Conservation (phyloP, 495 filamentous ascomycete genomes). For the Tuber aestivum region DNA sequence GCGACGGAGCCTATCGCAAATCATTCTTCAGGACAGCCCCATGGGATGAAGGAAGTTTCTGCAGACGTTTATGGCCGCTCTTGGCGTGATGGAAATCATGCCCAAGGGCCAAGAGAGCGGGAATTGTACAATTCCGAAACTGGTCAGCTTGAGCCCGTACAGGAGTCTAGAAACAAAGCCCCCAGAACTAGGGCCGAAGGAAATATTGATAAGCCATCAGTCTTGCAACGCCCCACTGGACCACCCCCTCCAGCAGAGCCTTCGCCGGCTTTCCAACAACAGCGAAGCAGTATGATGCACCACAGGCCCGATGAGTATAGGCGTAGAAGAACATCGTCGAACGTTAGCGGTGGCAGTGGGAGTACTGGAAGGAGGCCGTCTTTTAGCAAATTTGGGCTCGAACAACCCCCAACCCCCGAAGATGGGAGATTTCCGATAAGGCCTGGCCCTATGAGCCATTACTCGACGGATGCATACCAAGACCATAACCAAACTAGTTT, state of each 20-base stretch:
- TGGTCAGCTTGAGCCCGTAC: slow-evolving; percentile 85
- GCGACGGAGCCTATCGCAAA: slow-evolving; percentile 44
- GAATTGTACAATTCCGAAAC: slow-evolving; percentile 93
- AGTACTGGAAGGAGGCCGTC: slow-evolving; percentile 48
- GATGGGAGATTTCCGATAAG: slow-evolving; percentile 35
- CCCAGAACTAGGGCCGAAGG: slow-evolving; percentile 59
- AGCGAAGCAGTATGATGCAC: slow-evolving; percentile 51
- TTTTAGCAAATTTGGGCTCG: slow-evolving; percentile 34
- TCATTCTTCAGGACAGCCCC: slow-evolving; percentile 47
- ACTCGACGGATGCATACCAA: neutral
- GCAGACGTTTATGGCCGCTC: slow-evolving; percentile 89
- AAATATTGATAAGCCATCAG: slow-evolving; percentile 63
- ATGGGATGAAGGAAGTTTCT: slow-evolving; percentile 71
- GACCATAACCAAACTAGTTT: neutral
- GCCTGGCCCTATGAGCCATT: slow-evolving; percentile 22
- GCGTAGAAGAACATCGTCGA: slow-evolving; percentile 83
- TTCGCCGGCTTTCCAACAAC: slow-evolving; percentile 83
- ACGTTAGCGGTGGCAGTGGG: slow-evolving; percentile 86
- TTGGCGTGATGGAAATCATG: slow-evolving; percentile 63
- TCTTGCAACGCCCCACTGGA: slow-evolving; percentile 65
- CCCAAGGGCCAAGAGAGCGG: slow-evolving; percentile 52
- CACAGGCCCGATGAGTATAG: slow-evolving; percentile 66
- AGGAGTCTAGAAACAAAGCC: slow-evolving; percentile 60
- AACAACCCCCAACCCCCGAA: slow-evolving; percentile 42
- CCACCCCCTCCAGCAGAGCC: slow-evolving; percentile 72